Evolutionary conservation across 1,139 yeast genomes (phyloP).

Genomic region (Magnusiomyces sp.): DNA sequence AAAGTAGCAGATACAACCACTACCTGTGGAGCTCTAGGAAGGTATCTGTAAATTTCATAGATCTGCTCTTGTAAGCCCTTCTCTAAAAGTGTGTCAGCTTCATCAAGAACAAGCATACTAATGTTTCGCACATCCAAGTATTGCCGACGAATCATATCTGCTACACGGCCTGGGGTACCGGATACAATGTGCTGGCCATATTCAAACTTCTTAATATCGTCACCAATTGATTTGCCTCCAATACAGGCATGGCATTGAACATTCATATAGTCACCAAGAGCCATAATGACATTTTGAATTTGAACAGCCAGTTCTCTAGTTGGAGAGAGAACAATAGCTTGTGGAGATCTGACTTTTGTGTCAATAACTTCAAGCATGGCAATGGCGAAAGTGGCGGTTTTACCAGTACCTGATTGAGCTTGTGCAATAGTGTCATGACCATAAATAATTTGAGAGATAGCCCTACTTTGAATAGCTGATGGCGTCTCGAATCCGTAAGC

Average conservation of each 20-base stretch:
- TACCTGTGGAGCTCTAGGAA: constrained; percentile 93
- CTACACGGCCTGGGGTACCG: constrained; percentile 99
- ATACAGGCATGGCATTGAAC: constrained; percentile 96
- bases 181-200: constrained; percentile 94
- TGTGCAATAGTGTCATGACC: constrained; percentile 97
- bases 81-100: constrained; percentile 97
- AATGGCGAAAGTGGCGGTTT: constrained; percentile 97
- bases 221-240: constrained; percentile 92
- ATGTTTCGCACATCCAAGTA: constrained; percentile 80
- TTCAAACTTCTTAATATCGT: constrained; percentile 87
- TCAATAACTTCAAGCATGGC: constrained; percentile 93
- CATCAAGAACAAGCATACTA: constrained; percentile 97
- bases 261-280: constrained; percentile 89
- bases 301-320: constrained; percentile 98
- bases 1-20: constrained; percentile 95
- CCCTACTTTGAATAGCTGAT: constrained; percentile 97
- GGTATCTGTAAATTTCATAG: constrained; percentile 88
- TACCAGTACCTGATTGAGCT: constrained; percentile 99
- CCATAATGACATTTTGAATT: constrained; percentile 92
- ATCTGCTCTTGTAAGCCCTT: constrained; percentile 97
- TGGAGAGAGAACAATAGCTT: constrained; percentile 95
- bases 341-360: constrained; percentile 32
- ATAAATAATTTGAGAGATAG: constrained; percentile 91
- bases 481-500: constrained; percentile 98
- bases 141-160: constrained; percentile 94